These are phyloP conservation scores for Pezicula carpinea DNA, from an alignment of 2,329 filamentous ascomycete species.

Conservation along the genomic window DNA sequence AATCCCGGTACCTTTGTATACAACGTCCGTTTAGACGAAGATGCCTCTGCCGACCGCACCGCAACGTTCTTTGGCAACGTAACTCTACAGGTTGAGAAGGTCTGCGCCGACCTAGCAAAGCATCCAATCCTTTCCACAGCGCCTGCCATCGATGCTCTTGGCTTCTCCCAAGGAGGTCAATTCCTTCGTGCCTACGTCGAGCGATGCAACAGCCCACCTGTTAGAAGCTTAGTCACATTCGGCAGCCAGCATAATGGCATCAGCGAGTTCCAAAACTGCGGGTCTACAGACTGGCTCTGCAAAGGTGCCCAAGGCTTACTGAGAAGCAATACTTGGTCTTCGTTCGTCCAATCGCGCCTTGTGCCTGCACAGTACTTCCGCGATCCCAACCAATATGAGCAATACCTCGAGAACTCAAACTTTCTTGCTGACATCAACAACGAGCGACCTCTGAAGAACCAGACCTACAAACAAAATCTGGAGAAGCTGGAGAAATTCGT, in stretches of 20 bases:
- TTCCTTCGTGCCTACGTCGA: conserved; percentile 91
- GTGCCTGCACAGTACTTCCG: conserved; percentile 96
- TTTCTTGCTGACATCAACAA: conserved; percentile 97
- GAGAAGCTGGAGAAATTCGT: conserved; percentile 69
- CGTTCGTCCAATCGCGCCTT: conserved; percentile 70
- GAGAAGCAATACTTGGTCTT: conserved; percentile 73
- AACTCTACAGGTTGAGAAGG: conserved; percentile 67
- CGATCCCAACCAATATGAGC: conserved; percentile 59
- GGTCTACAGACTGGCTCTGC: conserved; percentile 71
- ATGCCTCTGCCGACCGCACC: conserved; percentile 64
- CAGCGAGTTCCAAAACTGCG: conserved; percentile 72
- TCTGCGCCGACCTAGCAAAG: conserved; percentile 71
- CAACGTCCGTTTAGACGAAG: conserved; percentile 62
- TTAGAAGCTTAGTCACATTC: conserved; percentile 64
- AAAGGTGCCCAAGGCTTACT: conserved; percentile 74
- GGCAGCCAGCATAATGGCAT: conserved; percentile 80
- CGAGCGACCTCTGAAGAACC: conserved; percentile 72
- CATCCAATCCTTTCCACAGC: conserved; percentile 79
- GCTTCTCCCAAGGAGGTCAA: conserved; percentile 93
- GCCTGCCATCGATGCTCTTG: conserved; percentile 81
- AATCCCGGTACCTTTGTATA: conserved; percentile 85
- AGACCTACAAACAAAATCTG: conserved; percentile 67
- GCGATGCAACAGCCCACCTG: conserved; percentile 64
- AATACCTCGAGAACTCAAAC: conserved; percentile 76
- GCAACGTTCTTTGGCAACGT: conserved; percentile 91